Evolutionary conservation across 768 basidiomycete genomes (phyloP), one percentile per base, ranked within the genome.

Genomic region (Lentinula sp.): DNA sequence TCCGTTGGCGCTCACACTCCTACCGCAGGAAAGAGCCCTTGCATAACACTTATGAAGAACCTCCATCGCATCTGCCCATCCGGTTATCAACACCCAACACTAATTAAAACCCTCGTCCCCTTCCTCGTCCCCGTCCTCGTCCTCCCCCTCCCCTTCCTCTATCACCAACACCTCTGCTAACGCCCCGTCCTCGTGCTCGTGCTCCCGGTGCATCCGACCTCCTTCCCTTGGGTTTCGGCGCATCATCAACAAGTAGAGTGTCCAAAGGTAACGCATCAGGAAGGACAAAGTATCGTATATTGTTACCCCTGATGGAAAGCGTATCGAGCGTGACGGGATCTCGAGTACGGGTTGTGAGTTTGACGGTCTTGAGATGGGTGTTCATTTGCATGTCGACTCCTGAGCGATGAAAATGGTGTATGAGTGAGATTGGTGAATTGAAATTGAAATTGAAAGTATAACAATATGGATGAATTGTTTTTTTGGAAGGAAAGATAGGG

Each of bases 371-470:
- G 57, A 99, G 81, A 68, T 98, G 91, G 2, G 96, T 98, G 78
- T 98, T 98, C 96, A 99, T 99, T 70, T 96, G 94, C 83, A 96
- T 95, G 75, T 99, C 96, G 55, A 99, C 97, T 61, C 95, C 96
- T 98, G 73, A 4, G 48, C 8, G 28, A 28, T 13, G 21, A 18
- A 43, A n/a, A 43, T n/a, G 42, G 16, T 28, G 28, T 28, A 28
- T 28, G 28, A 28, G 28, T 28, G 28, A 28, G 28, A 43, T 15
- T 43, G 57, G 37, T 60, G 42, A 55, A 48, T 13, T 42, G 49
- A 48, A 61, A 15, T 67, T 45, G 8, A 52, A 32, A 53, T 5
- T 37, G 63, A 56, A 18, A 28, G 18, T 49, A 54, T 50, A 37
- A 28, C 28, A 28, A 4, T 28, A 34, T 57, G 8, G 15, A 48